Percentiles rank a stretch among this genome's conserved stretches.
Conservation (phyloP, 768 basidiomycete species). For the Boletus rufocinnamomeus region DNA sequence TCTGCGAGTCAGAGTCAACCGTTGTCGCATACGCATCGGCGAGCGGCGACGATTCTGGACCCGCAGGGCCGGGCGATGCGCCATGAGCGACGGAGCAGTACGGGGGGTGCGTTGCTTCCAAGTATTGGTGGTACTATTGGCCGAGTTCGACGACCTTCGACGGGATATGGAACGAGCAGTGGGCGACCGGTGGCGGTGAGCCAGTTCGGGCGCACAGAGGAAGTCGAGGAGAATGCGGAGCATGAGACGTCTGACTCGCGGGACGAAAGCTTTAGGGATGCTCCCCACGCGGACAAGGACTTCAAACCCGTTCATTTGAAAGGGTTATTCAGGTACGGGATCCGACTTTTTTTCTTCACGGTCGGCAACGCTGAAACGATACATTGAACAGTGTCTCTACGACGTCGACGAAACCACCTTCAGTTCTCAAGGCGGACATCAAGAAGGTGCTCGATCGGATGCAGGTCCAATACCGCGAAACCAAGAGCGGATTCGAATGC, state of each 20-base stretch:
- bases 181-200: slow-evolving; percentile 40
- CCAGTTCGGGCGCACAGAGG: slow-evolving; percentile 52
- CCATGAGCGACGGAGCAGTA: slow-evolving; percentile 78
- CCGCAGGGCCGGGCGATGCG: slow-evolving; percentile 59
- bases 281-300: slow-evolving; percentile 62
- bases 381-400: slow-evolving; percentile 76
- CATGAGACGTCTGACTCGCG: slow-evolving; percentile 35
- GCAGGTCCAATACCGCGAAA: slow-evolving; percentile 93
- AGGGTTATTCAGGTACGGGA: slow-evolving; percentile 84
- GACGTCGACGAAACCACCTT: slow-evolving; percentile 86
- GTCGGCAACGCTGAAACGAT: slow-evolving; percentile 1
- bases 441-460: slow-evolving; percentile 86
- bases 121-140: slow-evolving; percentile 59
- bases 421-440: slow-evolving; percentile 82
- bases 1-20: slow-evolving; percentile 56
- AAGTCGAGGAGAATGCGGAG: slow-evolving; percentile 51
- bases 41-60: slow-evolving; percentile 79
- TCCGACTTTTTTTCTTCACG: not conserved
- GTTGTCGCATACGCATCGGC: slow-evolving; percentile 59
- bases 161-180: slow-evolving; percentile 48
- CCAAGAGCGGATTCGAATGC: slow-evolving; percentile 92
- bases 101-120: slow-evolving; percentile 59
- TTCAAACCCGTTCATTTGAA: slow-evolving; percentile 96
- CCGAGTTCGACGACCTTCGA: slow-evolving; percentile 70
- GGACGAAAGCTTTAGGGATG: slow-evolving; percentile 49